Evolutionary conservation across 2,329 filamentous ascomycete genomes (phyloP).

Genomic region (Sporothrix phasma): DNA sequence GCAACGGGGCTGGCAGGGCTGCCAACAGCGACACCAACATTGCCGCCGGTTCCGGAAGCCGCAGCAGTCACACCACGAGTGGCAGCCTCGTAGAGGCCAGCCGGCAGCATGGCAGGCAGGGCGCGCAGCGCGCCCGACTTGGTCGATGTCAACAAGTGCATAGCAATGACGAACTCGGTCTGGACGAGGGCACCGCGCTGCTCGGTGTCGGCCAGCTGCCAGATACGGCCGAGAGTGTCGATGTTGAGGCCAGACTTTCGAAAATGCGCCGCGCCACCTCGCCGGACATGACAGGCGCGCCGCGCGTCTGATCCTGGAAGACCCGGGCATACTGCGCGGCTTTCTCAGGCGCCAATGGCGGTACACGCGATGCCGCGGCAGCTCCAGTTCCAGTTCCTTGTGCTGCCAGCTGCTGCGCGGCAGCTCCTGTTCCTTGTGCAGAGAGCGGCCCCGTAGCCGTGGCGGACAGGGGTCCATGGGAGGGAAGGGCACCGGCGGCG

Average conservation of each 20-base stretch:
- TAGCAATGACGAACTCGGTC: constrained; percentile 94
- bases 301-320: constrained; percentile 79
- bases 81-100: constrained; percentile 83
- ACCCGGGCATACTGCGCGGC: constrained; percentile 78
- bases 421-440: constrained; percentile 49
- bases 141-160: constrained; percentile 90
- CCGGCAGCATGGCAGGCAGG: constrained; percentile 70
- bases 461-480: constrained; percentile 21
- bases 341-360: constrained; percentile 79
- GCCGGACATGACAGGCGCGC: constrained; percentile 63
- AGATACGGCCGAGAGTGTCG: constrained; percentile 86
- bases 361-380: constrained; percentile 62
- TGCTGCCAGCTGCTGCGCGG: constrained; percentile 16
- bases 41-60: not conserved
- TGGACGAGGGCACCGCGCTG: constrained; percentile 77
- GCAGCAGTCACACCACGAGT: constrained; percentile 45
- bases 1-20: constrained; percentile 27
- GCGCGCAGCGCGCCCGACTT: constrained; percentile 73
- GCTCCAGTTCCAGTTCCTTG: constrained; percentile 39
- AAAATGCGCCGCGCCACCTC: constrained; percentile 91
- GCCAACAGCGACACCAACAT: constrained; percentile 14
- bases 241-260: constrained; percentile 85
- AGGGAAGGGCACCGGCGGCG: constrained; percentile 21
- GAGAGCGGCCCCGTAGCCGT: constrained; percentile 31
- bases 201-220: constrained; percentile 89